Percentiles rank a stretch among this genome's conserved stretches.
Conservation (phyloP, 2,329 filamentous ascomycete genomes). For the Trichophyton verrucosum region DNA sequence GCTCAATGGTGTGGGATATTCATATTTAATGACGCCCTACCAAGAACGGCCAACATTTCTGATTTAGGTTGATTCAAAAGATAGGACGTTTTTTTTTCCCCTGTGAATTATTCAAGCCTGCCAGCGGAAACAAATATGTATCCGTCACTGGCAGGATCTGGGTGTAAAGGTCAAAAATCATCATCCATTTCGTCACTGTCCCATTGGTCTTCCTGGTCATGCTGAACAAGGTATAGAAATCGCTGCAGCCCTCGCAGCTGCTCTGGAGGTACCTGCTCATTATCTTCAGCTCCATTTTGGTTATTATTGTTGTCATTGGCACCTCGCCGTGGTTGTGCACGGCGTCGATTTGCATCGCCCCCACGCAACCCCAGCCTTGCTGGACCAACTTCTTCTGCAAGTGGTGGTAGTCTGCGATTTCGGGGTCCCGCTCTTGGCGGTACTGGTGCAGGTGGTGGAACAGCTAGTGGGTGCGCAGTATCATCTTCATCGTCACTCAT, state of each 20-base stretch:
- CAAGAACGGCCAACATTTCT: too few relatives aligned
- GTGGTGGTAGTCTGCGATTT: conserved; percentile 10
- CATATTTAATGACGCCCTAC: too few relatives aligned
- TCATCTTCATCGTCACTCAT: conserved; percentile 22
- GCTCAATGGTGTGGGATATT: too few relatives aligned
- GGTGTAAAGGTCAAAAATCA: conserved; percentile 7
- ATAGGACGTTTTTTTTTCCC: neutral
- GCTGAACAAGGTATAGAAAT: conserved; percentile 40
- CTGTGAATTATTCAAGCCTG: neutral
- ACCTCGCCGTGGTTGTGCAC: neutral
- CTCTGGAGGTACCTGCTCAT: neutral
- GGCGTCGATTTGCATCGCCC: neutral
- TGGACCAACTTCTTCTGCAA: conserved; percentile 10
- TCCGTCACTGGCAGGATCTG: neutral
- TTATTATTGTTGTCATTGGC: conserved; percentile 8
- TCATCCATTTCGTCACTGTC: conserved; percentile 47
- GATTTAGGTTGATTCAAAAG: too few relatives aligned
- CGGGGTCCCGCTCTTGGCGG: conserved; percentile 13
- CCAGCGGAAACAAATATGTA: neutral
- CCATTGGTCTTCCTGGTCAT: conserved; percentile 48
- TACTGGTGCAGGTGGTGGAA: conserved; percentile 25
- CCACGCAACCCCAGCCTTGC: conserved; percentile 7
- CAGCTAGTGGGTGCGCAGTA: conserved; percentile 26
- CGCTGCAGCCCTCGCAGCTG: conserved; percentile 32
- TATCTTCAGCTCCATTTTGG: conserved; percentile 4